Conservation (phyloP, 1,139 yeast species). For the Pichia sp. region DNA sequence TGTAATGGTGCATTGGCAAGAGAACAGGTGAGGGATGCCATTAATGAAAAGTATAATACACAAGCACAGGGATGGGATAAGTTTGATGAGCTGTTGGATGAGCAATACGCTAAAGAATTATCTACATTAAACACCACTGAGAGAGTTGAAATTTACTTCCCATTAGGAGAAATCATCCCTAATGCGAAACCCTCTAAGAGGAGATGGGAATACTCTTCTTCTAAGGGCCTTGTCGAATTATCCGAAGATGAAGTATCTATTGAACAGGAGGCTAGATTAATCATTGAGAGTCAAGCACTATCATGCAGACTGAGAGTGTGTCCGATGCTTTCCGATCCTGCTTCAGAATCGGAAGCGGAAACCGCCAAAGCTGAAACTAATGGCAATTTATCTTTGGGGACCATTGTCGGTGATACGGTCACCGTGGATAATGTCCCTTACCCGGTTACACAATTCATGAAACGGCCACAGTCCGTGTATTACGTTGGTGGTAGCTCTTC, state of each 20-base stretch:
- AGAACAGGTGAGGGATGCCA: constrained; percentile 60
- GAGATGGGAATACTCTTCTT: constrained; percentile 35
- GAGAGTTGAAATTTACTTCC: constrained; percentile 70
- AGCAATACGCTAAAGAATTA: constrained; percentile 29
- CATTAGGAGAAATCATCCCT: constrained; percentile 85
- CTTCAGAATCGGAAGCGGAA: constrained; percentile 7
- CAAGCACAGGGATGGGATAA: constrained; percentile 44
- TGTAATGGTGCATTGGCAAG: constrained; percentile 89
- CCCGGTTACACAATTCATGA: constrained; percentile 34
- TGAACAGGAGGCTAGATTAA: constrained; percentile 66
- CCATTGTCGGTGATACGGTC: constrained; percentile 34
- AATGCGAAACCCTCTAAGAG: constrained; percentile 57
- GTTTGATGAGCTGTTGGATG: constrained; percentile 52
- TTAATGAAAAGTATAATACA: constrained; percentile 41
- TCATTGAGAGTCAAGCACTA: constrained; percentile 81
- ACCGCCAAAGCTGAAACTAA: background rate
- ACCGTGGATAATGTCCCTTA: constrained; percentile 46
- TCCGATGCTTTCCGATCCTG: constrained; percentile 50
- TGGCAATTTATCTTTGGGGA: constrained; percentile 22
- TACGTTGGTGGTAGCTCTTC: constrained; percentile 88
- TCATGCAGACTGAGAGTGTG: constrained; percentile 76
- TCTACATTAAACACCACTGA: constrained; percentile 5
- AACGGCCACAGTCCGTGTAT: constrained; percentile 64
- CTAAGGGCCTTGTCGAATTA: constrained; percentile 27
- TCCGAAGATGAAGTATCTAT: constrained; percentile 22